Evolutionary conservation across 148 eudicot genomes (phyloP), one percentile per base, ranked within the genome.

Genomic region (Cornus suecica): DNA sequence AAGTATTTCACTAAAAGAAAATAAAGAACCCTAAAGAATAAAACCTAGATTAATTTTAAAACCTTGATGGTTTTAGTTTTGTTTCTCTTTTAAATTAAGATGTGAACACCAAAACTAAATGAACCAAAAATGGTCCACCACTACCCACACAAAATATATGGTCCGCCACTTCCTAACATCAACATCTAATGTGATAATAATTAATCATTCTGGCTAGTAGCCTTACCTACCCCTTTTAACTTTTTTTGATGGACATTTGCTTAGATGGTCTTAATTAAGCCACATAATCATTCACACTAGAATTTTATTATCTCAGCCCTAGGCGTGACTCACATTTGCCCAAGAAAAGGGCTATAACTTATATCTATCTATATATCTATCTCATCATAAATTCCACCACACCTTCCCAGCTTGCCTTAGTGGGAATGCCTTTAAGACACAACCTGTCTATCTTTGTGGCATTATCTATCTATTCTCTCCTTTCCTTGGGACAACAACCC

Each of bases 301-400:
- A 66, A 22, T 14, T 3, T 6, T 16, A 26, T 34, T 32, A 11
- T 4, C 14, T n/a, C 34, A 31, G 16, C 18, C 58, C 42, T 37
- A 15, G 20, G 58, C 16, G 58, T 52, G 58, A 14, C 20, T 18
- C 26, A 10, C 71, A 26, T 34, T 41, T 45, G 42, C 58, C 27
- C 9, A 27, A 42, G 68, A 45, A 62, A 73, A 69, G 78, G 74
- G 74, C n/a, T n/a, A n/a, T n/a, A n/a, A n/a, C n/a, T n/a, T n/a
- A n/a, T n/a, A n/a, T n/a, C n/a, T n/a, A n/a, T n/a, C n/a, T n/a
- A n/a, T n/a, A n/a, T n/a, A n/a, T 65, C 32, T 6, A 3, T 4
- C 42, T 10, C 42, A 79, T 70, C 75, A 65, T 69, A 42, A 74
- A 65, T 79, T 74, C 73, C 72, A 78, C 77, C 73, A 68, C 48